phyloP scores from a whole-genome alignment of 73 alveolate species.

The Paraurostyla sp. region DNA sequence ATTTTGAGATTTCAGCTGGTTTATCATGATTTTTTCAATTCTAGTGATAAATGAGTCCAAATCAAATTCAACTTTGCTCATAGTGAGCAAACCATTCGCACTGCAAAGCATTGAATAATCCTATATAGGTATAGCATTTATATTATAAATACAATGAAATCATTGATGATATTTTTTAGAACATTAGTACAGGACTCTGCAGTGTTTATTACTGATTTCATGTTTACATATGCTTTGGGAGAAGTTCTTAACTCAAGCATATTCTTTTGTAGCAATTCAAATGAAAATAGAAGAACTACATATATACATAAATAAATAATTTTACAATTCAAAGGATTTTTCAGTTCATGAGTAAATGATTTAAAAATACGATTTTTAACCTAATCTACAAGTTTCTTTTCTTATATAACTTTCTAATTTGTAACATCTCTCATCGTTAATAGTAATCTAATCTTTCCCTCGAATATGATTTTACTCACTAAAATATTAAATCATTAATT shows the following conservation, averaged over 20 bases:
- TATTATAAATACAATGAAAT: constrained; percentile 59
- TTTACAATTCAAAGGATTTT: constrained; percentile 54
- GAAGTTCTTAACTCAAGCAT: not conserved
- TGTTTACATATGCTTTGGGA: not conserved
- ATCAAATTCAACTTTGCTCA: not conserved
- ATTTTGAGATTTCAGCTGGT: not conserved
- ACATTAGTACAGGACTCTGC: constrained; percentile 59
- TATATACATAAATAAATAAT: not conserved
- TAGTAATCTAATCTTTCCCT: constrained; percentile 30
- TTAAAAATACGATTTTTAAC: constrained; percentile 44
- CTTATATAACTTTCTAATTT: constrained; percentile 43
- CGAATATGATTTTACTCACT: constrained; percentile 50
- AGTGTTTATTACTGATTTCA: constrained; percentile 6
- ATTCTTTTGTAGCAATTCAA: constrained; percentile 14
- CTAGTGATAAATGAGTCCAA: not conserved
- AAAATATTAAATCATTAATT: not conserved
- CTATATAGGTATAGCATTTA: no score
- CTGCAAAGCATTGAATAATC: constrained; percentile 64
- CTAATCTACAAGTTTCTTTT: constrained; percentile 26
- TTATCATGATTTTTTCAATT: constrained; percentile 26
- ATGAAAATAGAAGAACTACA: constrained; percentile 30
- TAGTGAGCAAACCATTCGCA: not conserved
- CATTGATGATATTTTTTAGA: constrained; percentile 44
- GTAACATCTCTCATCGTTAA: constrained; percentile 57
- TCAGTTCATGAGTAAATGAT: constrained; percentile 67